phyloP scores from a whole-genome alignment of 2,329 filamentous ascomycete genomes.

The Arthrinium phaeospermum region DNA sequence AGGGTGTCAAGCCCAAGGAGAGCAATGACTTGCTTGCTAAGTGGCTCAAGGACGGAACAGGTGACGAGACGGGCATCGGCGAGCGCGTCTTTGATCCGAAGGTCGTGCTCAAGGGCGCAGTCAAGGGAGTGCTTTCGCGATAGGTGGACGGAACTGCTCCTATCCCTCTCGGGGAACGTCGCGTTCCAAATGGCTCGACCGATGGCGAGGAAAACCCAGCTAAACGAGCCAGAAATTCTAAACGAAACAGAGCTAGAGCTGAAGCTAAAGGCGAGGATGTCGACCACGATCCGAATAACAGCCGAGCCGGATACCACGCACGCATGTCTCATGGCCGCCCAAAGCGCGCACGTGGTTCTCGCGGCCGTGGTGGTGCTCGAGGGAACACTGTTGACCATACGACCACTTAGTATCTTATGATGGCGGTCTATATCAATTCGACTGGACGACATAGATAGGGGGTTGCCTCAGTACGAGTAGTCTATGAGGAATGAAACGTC shows the following conservation, averaged over 20 bases:
- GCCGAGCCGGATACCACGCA: not conserved
- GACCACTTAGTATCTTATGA: not conserved
- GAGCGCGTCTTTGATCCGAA: slow-evolving; percentile 58
- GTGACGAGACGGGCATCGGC: slow-evolving; percentile 48
- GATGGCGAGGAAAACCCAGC: not conserved
- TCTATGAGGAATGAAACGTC: not conserved
- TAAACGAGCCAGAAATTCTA: not conserved
- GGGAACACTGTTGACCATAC: not conserved
- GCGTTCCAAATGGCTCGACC: not conserved
- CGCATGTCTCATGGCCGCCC: not conserved
- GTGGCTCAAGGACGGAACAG: slow-evolving; percentile 69
- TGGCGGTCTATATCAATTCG: not conserved
- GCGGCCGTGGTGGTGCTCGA: not conserved
- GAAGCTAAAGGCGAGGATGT: not conserved
- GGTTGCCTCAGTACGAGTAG: not conserved
- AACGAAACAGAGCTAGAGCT: not conserved
- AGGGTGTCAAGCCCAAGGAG: slow-evolving; percentile 85
- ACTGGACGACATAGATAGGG: not conserved
- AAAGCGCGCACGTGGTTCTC: not conserved
- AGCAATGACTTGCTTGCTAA: slow-evolving; percentile 82
- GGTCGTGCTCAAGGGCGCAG: slow-evolving; percentile 53
- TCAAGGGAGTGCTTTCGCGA: slow-evolving; percentile 55
- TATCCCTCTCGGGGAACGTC: not conserved
- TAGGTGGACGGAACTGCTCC: slow-evolving; percentile 37
- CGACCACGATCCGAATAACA: not conserved